These are phyloP conservation scores for Cornus kousa DNA, from an alignment of 148 eudicot species.

Conservation along the genomic window DNA sequence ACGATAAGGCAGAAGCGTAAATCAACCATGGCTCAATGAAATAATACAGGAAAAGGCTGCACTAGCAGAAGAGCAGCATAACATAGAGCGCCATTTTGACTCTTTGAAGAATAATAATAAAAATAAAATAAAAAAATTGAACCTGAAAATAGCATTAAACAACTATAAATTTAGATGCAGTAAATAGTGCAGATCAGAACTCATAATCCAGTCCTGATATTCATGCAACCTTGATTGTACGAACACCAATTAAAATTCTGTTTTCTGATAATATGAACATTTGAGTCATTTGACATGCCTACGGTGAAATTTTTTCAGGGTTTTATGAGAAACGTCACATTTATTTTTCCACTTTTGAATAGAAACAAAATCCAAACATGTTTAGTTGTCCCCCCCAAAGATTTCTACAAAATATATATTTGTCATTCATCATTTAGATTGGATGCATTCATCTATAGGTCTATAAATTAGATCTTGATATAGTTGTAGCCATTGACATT, in stretches of 20 bases:
- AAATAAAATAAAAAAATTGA: background rate
- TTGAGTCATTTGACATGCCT: background rate
- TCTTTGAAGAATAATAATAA: background rate
- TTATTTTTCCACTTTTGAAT: too few relatives aligned
- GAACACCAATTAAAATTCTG: background rate
- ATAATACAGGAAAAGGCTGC: background rate
- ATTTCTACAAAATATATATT: background rate
- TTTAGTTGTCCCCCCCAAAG: background rate
- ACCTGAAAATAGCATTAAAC: background rate
- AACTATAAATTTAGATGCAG: background rate
- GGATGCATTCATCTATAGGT: background rate
- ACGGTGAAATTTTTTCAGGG: background rate
- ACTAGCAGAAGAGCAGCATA: background rate
- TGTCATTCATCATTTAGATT: background rate
- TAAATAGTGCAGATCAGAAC: background rate
- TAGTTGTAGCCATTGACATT: background rate
- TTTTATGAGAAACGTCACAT: background rate
- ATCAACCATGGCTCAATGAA: background rate
- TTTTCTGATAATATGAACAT: background rate
- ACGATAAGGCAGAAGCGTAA: conserved; percentile 18
- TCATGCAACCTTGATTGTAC: background rate
- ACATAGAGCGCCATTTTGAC: background rate
- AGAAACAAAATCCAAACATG: too few relatives aligned
- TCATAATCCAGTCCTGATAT: background rate
- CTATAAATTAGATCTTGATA: background rate